Percentiles rank a stretch among this genome's conserved stretches.
These are phyloP conservation scores for Rosa rugosa DNA, from an alignment of 306 rosid species.

Conservation along the genomic window DNA sequence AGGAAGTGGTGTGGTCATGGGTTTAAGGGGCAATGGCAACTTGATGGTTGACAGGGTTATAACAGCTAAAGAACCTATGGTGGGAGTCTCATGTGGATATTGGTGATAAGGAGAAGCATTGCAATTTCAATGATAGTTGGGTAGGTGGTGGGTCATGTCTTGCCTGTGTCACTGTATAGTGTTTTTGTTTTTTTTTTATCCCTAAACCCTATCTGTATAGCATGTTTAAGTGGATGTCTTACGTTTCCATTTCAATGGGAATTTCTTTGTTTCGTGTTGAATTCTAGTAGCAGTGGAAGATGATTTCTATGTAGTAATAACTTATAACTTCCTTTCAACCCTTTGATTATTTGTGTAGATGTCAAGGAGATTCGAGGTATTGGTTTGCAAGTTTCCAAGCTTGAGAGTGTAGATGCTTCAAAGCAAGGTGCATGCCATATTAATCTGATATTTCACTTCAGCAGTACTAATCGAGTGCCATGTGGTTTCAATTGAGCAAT, in stretches of 20 bases:
- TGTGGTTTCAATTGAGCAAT: constrained; percentile 6
- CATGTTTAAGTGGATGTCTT: background rate
- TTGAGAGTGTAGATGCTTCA: constrained; percentile 60
- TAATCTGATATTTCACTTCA: background rate
- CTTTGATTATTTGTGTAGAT: constrained; percentile 47
- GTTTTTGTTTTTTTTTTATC: background rate
- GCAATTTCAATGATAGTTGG: background rate
- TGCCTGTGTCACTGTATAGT: background rate
- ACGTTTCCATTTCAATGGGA: background rate
- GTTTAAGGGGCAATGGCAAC: background rate
- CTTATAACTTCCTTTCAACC: background rate
- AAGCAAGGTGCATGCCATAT: constrained; percentile 58
- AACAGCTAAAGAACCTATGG: background rate
- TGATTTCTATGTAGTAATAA: constrained; percentile 5
- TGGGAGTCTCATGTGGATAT: background rate
- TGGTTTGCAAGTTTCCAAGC: constrained; percentile 92
- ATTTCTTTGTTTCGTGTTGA: background rate
- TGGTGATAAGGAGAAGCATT: background rate
- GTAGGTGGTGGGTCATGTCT: constrained; percentile 7
- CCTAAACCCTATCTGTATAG: background rate
- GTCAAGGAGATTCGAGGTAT: constrained; percentile 92
- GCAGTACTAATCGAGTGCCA: background rate
- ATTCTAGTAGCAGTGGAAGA: background rate
- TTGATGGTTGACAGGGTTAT: background rate
- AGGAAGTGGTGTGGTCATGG: background rate